Percentiles rank a stretch among this genome's conserved stretches.
These are phyloP conservation scores for Entonaema liquescens DNA, from an alignment of 495 filamentous ascomycete species.

Conservation along the genomic window DNA sequence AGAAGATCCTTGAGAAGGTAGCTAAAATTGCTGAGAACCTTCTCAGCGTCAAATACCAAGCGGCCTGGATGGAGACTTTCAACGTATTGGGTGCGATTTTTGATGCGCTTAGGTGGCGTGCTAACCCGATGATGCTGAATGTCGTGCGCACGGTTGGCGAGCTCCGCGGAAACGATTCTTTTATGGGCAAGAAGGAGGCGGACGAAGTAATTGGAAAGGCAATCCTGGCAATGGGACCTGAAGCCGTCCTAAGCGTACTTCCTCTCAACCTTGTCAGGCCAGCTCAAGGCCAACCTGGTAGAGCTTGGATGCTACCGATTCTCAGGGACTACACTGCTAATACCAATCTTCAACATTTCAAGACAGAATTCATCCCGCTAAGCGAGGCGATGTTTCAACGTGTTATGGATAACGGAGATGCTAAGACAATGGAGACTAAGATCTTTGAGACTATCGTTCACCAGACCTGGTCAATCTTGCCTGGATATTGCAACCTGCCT, in stretches of 20 bases:
- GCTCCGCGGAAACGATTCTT: constrained; percentile 85
- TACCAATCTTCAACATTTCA: constrained; percentile 86
- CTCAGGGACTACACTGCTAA: constrained; percentile 86
- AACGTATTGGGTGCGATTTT: constrained; percentile 88
- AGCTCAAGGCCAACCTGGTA: constrained; percentile 75
- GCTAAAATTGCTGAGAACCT: constrained; percentile 72
- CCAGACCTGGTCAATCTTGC: constrained; percentile 94
- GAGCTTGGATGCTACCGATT: constrained; percentile 94
- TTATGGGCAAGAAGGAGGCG: constrained; percentile 93
- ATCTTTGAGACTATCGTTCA: constrained; percentile 96
- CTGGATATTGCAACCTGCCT: constrained; percentile 93
- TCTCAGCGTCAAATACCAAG: constrained; percentile 88
- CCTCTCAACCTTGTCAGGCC: constrained; percentile 86
- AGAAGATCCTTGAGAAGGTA: constrained; percentile 81
- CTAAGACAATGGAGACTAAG: constrained; percentile 92
- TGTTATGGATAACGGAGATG: constrained; percentile 78
- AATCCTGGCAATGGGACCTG: constrained; percentile 86
- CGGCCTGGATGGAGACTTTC: constrained; percentile 95
- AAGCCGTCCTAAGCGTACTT: constrained; percentile 77
- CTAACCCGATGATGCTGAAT: constrained; percentile 75
- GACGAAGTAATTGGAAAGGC: constrained; percentile 88
- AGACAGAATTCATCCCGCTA: constrained; percentile 81
- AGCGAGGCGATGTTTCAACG: constrained; percentile 90
- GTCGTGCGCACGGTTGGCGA: constrained; percentile 83
- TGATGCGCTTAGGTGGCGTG: constrained; percentile 83